A percentile compares a stretch with the other conserved stretches of the same genome.
phyloP scores from a whole-genome alignment of 768 basidiomycete genomes.

The Leccinum variicolor region DNA sequence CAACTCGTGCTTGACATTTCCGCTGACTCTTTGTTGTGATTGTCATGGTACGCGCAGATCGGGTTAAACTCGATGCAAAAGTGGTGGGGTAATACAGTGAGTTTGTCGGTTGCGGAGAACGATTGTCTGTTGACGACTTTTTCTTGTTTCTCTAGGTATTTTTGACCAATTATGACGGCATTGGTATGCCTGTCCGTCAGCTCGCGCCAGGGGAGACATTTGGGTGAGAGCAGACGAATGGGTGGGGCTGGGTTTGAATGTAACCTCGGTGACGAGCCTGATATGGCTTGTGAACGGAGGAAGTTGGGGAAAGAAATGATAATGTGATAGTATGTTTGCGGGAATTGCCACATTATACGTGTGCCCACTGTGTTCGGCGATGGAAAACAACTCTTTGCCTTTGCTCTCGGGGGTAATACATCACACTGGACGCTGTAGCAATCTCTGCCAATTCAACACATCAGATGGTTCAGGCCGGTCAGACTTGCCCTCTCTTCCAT shows the following conservation, averaged over 20 bases:
- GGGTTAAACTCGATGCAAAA: slow-evolving; percentile 13
- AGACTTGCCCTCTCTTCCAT: too few relatives aligned
- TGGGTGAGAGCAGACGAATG: slow-evolving; percentile 6
- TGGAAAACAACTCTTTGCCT: too few relatives aligned
- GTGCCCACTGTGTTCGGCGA: too few relatives aligned
- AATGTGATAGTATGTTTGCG: not conserved
- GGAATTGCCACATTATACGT: too few relatives aligned
- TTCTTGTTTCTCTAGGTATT: slow-evolving; percentile 18
- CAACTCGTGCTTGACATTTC: not conserved
- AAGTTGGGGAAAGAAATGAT: not conserved
- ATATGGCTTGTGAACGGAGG: not conserved
- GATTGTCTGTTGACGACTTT: not conserved
- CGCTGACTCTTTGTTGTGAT: not conserved
- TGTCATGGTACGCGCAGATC: slow-evolving; percentile 12
- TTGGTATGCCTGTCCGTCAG: slow-evolving; percentile 25
- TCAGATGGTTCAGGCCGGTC: too few relatives aligned
- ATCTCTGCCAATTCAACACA: too few relatives aligned
- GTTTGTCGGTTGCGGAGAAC: not conserved
- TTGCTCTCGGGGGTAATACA: too few relatives aligned
- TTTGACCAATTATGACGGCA: slow-evolving; percentile 15
- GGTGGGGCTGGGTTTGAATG: not conserved
- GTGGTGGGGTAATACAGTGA: slow-evolving; percentile 31
- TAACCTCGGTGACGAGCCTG: too few relatives aligned
- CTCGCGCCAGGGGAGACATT: slow-evolving; percentile 24
- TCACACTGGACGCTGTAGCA: too few relatives aligned